phyloP scores from a whole-genome alignment of 2,329 filamentous ascomycete species.

The Alternaria sp. region DNA sequence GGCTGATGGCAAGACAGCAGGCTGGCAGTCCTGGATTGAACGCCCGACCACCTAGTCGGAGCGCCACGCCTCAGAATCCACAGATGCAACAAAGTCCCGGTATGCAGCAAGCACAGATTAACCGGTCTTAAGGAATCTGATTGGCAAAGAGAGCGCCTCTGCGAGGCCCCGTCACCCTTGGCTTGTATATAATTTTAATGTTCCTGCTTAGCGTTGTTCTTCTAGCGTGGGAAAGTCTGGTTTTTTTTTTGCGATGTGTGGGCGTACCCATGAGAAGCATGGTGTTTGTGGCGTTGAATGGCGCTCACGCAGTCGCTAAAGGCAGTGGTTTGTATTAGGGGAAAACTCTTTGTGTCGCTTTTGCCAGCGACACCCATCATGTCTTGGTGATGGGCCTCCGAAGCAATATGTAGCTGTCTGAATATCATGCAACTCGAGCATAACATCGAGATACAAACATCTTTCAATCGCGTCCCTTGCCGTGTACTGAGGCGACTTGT shows the following conservation, averaged over 20 bases:
- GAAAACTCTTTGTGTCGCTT: slow-evolving; percentile 2
- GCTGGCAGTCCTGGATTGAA: slow-evolving; percentile 42
- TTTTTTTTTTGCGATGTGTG: slow-evolving; percentile 1
- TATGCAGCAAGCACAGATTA: slow-evolving; percentile 43
- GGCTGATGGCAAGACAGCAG: slow-evolving; percentile 43
- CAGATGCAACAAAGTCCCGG: slow-evolving; percentile 44
- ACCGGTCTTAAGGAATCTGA: slow-evolving; percentile 19
- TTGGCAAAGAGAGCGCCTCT: slow-evolving; percentile 15
- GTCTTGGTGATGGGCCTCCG: not conserved
- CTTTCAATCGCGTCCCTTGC: not conserved
- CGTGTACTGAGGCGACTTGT: not conserved
- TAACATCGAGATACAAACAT: slow-evolving; percentile 2
- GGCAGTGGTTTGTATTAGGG: not conserved
- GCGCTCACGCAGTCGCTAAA: slow-evolving; percentile 6
- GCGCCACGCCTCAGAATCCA: slow-evolving; percentile 48
- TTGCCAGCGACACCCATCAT: slow-evolving; percentile 1
- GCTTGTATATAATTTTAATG: slow-evolving; percentile 43
- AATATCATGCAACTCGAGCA: slow-evolving; percentile 17
- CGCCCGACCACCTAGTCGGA: slow-evolving; percentile 43
- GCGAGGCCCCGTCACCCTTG: slow-evolving; percentile 24
- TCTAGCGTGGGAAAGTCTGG: slow-evolving; percentile 12
- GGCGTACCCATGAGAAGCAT: slow-evolving; percentile 7
- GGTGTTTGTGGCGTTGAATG: slow-evolving; percentile 17
- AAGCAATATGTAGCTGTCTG: slow-evolving; percentile 12
- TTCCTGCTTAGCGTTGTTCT: slow-evolving; percentile 24